These are phyloP conservation scores for Globisporangium canariense DNA, from an alignment of 352 stramenopile genomes.

Conservation along the genomic window DNA sequence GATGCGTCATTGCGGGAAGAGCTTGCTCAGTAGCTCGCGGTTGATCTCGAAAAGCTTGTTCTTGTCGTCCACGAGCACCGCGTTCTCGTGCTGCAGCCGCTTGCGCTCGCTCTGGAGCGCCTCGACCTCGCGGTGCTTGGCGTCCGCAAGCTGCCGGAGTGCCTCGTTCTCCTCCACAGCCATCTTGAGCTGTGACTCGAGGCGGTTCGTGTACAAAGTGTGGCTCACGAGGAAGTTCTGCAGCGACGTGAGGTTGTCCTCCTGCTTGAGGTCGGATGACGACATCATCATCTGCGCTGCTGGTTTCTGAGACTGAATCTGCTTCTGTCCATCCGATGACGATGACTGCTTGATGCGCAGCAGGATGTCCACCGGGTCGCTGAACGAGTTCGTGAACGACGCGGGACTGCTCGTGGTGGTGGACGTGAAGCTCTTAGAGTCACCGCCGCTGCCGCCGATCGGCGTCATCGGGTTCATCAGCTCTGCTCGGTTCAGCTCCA, in stretches of 20 bases:
- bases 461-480: conserved; percentile 20
- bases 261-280: conserved; percentile 24
- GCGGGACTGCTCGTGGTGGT: conserved; percentile 11
- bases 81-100: conserved; percentile 63
- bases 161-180: conserved; percentile 60
- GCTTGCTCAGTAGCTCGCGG: conserved; percentile 56
- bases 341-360: conserved; percentile 78
- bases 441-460: conserved; percentile 10
- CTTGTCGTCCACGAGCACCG: conserved; percentile 64
- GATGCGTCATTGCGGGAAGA: conserved; percentile 56
- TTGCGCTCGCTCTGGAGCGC: conserved; percentile 50
- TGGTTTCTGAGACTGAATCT: conserved; percentile 10
- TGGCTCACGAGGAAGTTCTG: conserved; percentile 69
- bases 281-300: conserved; percentile 19
- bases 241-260: conserved; percentile 53
- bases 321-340: conserved; percentile 22
- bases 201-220: conserved; percentile 70
- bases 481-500: conserved; percentile 25
- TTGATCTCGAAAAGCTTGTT: conserved; percentile 83
- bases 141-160: conserved; percentile 43
- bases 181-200: conserved; percentile 69
- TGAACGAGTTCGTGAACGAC: conserved; percentile 58
- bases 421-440: conserved; percentile 10
- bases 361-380: conserved; percentile 72
- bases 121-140: conserved; percentile 57